A percentile compares a stretch with the other conserved stretches of the same genome.
Evolutionary conservation across 1,139 yeast species (phyloP).

Genomic region (Candida sanyaensis): DNA sequence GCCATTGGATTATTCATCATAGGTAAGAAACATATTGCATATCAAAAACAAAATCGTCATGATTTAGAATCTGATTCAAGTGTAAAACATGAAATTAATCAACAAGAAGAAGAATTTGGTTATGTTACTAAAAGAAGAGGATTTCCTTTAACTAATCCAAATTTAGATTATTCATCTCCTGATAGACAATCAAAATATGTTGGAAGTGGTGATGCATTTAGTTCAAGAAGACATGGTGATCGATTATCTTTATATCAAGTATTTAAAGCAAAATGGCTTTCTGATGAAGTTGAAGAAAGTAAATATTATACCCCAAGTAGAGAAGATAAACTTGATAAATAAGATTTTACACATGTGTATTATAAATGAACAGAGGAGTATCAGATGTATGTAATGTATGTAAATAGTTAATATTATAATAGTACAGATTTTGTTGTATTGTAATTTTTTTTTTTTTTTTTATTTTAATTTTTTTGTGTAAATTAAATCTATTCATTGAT

Average conservation of each 20-base stretch:
- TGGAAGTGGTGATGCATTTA: constrained; percentile 64
- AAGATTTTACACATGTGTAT: not conserved
- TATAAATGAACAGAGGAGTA: not conserved
- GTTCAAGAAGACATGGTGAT: constrained; percentile 52
- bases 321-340: constrained; percentile 14
- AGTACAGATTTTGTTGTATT: not conserved
- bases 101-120: constrained; percentile 32
- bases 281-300: constrained; percentile 13
- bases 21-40: constrained; percentile 42
- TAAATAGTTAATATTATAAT: not conserved
- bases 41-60: constrained; percentile 39
- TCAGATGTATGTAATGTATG: not conserved
- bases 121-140: constrained; percentile 36
- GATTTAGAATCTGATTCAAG: constrained; percentile 42
- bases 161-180: constrained; percentile 19
- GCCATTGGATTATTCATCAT: constrained; percentile 35
- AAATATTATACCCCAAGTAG: constrained; percentile 15
- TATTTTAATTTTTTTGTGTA: no score
- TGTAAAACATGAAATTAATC: constrained; percentile 17
- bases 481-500: constrained; percentile 11
- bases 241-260: constrained; percentile 37
- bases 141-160: constrained; percentile 32
- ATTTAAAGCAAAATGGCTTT: constrained; percentile 23
- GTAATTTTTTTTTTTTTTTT: not conserved
- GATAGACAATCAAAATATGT: constrained; percentile 61